Base-by-base conservation (phyloP, 768 basidiomycete species). In the Xerocomellus amylosporus region DNA sequence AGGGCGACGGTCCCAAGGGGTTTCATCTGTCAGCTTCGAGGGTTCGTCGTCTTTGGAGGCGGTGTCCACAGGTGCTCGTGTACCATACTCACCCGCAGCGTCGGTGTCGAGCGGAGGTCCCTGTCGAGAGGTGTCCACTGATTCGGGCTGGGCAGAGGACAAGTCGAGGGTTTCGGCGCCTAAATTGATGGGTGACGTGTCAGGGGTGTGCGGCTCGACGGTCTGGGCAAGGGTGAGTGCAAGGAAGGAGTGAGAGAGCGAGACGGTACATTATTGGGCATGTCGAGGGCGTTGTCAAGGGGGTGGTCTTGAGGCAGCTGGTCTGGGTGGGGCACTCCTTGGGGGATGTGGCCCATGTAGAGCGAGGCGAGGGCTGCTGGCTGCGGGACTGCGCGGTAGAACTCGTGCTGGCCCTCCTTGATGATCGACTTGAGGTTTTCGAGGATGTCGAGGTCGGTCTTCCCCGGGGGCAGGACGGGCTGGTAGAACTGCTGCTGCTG, bases 361-460 rank as follows among this genome's bases (percentile, higher is more conserved):
- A 87, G 71, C 45, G 74, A 77, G 34, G 83, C 85, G 37, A 91
- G 81, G 46, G 77, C 79, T 15, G 75, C 76, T 28, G 88, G 89
- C 55, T 83, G 79, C 24, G 89, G 87, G 43, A 80, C 65, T 30
- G 88, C 81, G 22, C 81, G 79, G 67, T 82, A 91, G 60, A 83
- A 75, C 51, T 87, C 82, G 69, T 91, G 88, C 64, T 91, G 88
- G 46, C 81, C 82, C 33, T 75, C 77, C 64, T 83, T 86, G 70
- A 91, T 90, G 51, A 80, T 73, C 22, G 82, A 74, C 69, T 91
- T 90, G 68, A 91, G 82, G 52, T 83, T 83, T 71, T 90, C 83
- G 55, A 91, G 78, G 31, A 85, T 78, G 66, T 89, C 86, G 57
- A 90, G 79, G 71, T 90, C 24, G 24, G 24, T n/a, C 2, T 24